Evolutionary conservation across 2,329 filamentous ascomycete species (phyloP).

Genomic region (Alternaria sp.): DNA sequence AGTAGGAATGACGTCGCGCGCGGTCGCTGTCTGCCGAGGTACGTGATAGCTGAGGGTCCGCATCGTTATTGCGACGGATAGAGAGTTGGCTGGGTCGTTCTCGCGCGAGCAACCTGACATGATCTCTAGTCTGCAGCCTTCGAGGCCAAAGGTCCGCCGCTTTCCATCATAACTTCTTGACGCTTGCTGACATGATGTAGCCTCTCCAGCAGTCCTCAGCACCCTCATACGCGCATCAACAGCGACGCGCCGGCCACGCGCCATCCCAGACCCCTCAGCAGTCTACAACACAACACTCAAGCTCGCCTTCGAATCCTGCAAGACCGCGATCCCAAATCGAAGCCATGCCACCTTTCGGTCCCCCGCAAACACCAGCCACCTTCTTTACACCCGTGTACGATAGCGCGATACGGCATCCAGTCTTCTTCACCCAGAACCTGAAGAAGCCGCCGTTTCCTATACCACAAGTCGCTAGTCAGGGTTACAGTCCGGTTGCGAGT

Average conservation of each 20-base stretch:
- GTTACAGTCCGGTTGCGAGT: conserved; percentile 52
- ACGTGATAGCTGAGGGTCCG: conserved; percentile 11
- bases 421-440: conserved; percentile 74
- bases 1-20: conserved; percentile 29
- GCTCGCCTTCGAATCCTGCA: neutral
- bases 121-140: conserved; percentile 49
- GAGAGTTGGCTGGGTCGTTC: conserved; percentile 11
- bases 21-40: conserved; percentile 30
- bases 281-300: neutral
- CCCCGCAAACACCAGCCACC: conserved; percentile 20
- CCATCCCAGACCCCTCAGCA: conserved; percentile 11
- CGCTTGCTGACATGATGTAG: conserved; percentile 21
- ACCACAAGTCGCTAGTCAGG: conserved; percentile 42
- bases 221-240: conserved; percentile 32
- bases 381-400: conserved; percentile 52
- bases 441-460: conserved; percentile 60
- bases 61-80: neutral
- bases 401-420: conserved; percentile 70
- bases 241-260: conserved; percentile 30
- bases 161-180: neutral
- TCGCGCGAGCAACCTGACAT: conserved; percentile 29
- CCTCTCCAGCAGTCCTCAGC: conserved; percentile 29
- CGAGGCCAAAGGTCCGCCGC: conserved; percentile 46
- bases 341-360: conserved; percentile 53
- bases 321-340: conserved; percentile 55